Base-by-base conservation (phyloP, 2,329 filamentous ascomycete species). In the Aurifilum marmelostoma region DNA sequence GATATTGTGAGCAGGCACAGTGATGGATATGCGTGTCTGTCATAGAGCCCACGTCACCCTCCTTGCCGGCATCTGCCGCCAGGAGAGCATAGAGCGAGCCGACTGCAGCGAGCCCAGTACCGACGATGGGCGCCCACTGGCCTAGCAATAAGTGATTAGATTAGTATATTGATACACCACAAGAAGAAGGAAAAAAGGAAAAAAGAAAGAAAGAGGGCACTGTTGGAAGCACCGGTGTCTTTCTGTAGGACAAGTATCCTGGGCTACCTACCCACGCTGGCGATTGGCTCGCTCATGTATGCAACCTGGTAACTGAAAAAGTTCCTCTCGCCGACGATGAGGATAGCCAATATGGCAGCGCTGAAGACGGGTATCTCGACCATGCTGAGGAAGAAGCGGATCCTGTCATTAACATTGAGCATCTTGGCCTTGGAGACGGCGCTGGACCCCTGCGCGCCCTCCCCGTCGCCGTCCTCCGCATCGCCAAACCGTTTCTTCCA, bases 281-380 rank as follows among this genome's bases (percentile, higher is more conserved):
- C 80, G 65, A 91, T 86, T 0, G 88, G 87, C 70, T 92, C 89
- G 0, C 87, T 90, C 70, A 89, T 82, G 69, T 86, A 89, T 0
- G 71, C 73, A 3, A 91, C 80, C 67, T 85, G 86, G 0, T 67
- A 27, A 62, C 86, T 90, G 72, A 83, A 91, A 72, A 91, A 88
- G 72, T 92, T 91, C 41, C 81, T 80, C 76, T 91, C 89, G 0
- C 89, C 89, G 0, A 88, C 76, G 4, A 89, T 79, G 3, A 91
- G 78, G 6, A 91, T 86, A 1, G 86, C 83, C 0, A 90, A 68
- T 0, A 90, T 85, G 1, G 86, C 87, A 7, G 82, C 85, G 1
- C 82, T 83, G 67, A 91, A 90, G 0, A 91, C 73, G 0, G 87
- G 87, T 3, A 89, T 80, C 67, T 89, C 87, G 1, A 89, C 81